Evolutionary conservation across 306 rosid genomes (phyloP).

Genomic region (Abrus precatorius): DNA sequence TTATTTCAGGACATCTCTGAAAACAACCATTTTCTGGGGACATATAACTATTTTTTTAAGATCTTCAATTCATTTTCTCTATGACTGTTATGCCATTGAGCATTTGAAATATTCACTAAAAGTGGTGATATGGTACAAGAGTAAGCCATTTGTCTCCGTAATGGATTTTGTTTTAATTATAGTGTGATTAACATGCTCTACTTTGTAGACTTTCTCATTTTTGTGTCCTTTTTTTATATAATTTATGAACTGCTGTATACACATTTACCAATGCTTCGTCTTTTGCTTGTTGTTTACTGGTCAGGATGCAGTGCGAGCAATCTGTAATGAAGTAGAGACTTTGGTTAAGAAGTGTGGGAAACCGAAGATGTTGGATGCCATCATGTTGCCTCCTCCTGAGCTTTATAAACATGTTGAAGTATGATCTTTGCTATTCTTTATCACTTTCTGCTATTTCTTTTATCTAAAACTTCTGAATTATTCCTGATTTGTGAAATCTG

Average conservation of each 20-base stretch:
- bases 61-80: slow-evolving; percentile 24
- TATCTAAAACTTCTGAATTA: background rate
- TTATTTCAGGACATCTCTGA: slow-evolving; percentile 2
- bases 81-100: slow-evolving; percentile 18
- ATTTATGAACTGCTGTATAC: slow-evolving; percentile 36
- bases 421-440: slow-evolving; percentile 46
- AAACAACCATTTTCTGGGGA: background rate
- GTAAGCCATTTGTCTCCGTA: slow-evolving; percentile 26
- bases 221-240: slow-evolving; percentile 35
- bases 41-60: slow-evolving; percentile 1
- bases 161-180: slow-evolving; percentile 26
- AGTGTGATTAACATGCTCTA: slow-evolving; percentile 28
- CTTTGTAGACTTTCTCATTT: background rate
- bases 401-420: slow-evolving; percentile 87
- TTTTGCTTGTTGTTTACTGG: slow-evolving; percentile 49
- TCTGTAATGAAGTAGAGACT: slow-evolving; percentile 86
- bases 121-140: slow-evolving; percentile 10
- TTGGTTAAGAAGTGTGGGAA: slow-evolving; percentile 92
- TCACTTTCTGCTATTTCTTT: slow-evolving; percentile 17
- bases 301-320: slow-evolving; percentile 90
- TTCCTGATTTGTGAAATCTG: slow-evolving; percentile 29
- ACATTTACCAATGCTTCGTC: slow-evolving; percentile 29
- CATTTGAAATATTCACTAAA: slow-evolving; percentile 35
- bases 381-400: slow-evolving; percentile 92
- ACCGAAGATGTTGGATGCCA: slow-evolving; percentile 92